These are phyloP conservation scores for Acidiella bohemica DNA, from an alignment of 495 filamentous ascomycete genomes.

Conservation along the genomic window DNA sequence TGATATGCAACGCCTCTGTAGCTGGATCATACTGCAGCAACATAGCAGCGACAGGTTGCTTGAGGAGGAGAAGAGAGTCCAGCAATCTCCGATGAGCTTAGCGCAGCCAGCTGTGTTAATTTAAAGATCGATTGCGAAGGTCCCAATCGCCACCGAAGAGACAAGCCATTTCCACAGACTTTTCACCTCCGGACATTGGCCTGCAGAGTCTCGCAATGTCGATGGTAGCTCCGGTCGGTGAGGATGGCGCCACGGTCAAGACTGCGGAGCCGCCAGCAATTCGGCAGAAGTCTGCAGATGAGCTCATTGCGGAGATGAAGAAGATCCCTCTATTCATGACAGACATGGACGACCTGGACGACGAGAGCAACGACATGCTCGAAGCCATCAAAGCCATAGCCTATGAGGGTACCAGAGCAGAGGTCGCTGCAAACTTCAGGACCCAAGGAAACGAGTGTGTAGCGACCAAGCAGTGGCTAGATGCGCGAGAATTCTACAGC, in stretches of 20 bases:
- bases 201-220: too few relatives aligned
- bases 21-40: too few relatives aligned
- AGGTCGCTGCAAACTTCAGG: slow-evolving; percentile 66
- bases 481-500: slow-evolving; percentile 83
- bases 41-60: too few relatives aligned
- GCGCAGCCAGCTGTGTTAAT: too few relatives aligned
- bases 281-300: slow-evolving; percentile 51
- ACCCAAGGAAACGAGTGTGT: slow-evolving; percentile 86
- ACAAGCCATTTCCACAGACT: too few relatives aligned
- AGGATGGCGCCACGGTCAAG: not conserved
- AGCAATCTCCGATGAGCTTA: too few relatives aligned
- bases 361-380: slow-evolving; percentile 58
- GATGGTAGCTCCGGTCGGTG: too few relatives aligned
- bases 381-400: slow-evolving; percentile 80
- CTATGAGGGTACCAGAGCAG: slow-evolving; percentile 78
- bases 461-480: slow-evolving; percentile 51
- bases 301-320: slow-evolving; percentile 62
- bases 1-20: too few relatives aligned
- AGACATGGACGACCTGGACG: slow-evolving; percentile 56
- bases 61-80: too few relatives aligned
- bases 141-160: too few relatives aligned
- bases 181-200: too few relatives aligned
- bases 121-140: too few relatives aligned
- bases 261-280: slow-evolving; percentile 40
- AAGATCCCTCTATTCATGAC: slow-evolving; percentile 92